A percentile compares a stretch with the other conserved stretches of the same genome.
Evolutionary conservation across 768 basidiomycete species (phyloP).

Genomic region (Naematelia aurantialba): DNA sequence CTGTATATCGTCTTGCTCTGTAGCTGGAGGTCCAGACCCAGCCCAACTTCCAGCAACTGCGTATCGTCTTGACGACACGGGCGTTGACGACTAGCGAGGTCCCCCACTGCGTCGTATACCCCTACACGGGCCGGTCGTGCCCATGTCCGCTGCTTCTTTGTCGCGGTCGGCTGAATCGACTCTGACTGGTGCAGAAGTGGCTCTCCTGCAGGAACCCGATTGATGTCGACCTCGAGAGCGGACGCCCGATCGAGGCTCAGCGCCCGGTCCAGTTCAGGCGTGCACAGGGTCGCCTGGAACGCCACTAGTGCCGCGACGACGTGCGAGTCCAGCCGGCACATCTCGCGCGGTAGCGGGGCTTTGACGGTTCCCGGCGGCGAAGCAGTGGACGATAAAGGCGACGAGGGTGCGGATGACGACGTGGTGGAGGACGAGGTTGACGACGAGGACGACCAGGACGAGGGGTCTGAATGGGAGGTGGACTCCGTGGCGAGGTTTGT

Average conservation of each 20-base stretch:
- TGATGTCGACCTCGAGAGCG: background rate
- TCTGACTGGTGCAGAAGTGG: background rate
- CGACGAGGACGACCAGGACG: background rate
- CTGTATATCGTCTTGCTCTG: background rate
- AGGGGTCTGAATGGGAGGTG: background rate
- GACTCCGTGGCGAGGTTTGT: too few relatives aligned
- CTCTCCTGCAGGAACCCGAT: background rate
- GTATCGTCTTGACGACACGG: too few relatives aligned
- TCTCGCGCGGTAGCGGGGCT: background rate
- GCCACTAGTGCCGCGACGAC: slow-evolving; percentile 24
- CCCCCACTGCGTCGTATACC: background rate
- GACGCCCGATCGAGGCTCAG: slow-evolving; percentile 6
- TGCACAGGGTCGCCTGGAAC: slow-evolving; percentile 15
- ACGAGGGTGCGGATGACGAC: slow-evolving; percentile 5
- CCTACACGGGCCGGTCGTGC: too few relatives aligned
- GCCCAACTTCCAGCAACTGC: slow-evolving; percentile 1
- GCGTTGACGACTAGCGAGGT: too few relatives aligned
- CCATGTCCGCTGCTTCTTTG: background rate
- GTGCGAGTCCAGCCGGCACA: slow-evolving; percentile 31
- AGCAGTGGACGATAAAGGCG: background rate
- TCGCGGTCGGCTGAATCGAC: background rate
- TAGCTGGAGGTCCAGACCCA: slow-evolving; percentile 25
- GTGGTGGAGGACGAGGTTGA: background rate
- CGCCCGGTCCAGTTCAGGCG: slow-evolving; percentile 25
- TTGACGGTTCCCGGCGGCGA: background rate